A percentile compares a stretch with the other conserved stretches of the same genome.
phyloP scores from a whole-genome alignment of 2,329 filamentous ascomycete species.

The Pseudocercospora cruenta region DNA sequence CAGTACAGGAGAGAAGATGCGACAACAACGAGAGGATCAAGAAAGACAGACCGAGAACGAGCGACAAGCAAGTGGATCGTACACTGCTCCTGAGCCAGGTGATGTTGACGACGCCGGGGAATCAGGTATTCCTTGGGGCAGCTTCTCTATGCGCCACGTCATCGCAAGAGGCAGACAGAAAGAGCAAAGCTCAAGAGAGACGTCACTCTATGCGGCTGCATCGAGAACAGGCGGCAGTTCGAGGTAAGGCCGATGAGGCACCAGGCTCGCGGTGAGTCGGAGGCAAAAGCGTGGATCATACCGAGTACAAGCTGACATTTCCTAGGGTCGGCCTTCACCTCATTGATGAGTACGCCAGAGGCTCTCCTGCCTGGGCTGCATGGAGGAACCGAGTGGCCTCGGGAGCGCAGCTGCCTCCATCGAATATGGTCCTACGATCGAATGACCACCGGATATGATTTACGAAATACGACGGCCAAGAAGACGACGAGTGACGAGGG shows the following conservation, averaged over 20 bases:
- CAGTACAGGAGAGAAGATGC: constrained; percentile 67
- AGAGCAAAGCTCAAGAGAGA: constrained; percentile 49
- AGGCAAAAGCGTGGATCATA: not conserved
- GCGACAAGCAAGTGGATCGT: constrained; percentile 65
- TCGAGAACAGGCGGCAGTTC: constrained; percentile 45
- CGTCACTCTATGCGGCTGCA: constrained; percentile 43
- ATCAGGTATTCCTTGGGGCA: constrained; percentile 73
- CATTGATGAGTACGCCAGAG: constrained; percentile 46
- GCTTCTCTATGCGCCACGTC: constrained; percentile 63
- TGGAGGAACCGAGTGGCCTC: constrained; percentile 24
- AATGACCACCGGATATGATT: constrained; percentile 11
- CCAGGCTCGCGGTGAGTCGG: constrained; percentile 24
- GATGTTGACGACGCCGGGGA: constrained; percentile 60
- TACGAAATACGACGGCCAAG: constrained; percentile 8
- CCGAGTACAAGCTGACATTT: constrained; percentile 20
- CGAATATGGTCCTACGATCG: constrained; percentile 7
- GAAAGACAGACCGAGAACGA: constrained; percentile 68
- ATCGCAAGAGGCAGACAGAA: constrained; percentile 50
- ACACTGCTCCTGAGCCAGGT: constrained; percentile 62
- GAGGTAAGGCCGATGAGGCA: constrained; percentile 34
- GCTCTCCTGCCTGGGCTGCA: constrained; percentile 33
- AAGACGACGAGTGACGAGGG: constrained; percentile 3
- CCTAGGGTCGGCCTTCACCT: constrained; percentile 44
- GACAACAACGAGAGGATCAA: constrained; percentile 67
- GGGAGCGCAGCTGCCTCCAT: not conserved